These are phyloP conservation scores for Blastobotrys buckinghamii DNA, from an alignment of 1,139 yeast genomes.

Conservation along the genomic window DNA sequence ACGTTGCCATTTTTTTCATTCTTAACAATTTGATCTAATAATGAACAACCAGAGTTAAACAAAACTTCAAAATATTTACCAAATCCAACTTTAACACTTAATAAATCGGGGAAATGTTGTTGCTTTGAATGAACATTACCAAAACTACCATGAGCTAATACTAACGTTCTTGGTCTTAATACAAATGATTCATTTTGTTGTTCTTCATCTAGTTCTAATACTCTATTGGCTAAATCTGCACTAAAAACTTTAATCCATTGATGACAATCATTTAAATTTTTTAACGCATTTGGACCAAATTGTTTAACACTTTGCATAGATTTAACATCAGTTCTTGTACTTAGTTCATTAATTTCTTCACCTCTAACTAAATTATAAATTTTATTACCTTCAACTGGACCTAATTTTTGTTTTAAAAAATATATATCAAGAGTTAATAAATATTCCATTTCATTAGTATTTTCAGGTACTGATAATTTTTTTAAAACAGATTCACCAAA, in stretches of 20 bases:
- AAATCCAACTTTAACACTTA: constrained; percentile 11
- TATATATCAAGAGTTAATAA: constrained; percentile 28
- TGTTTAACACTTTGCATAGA: constrained; percentile 89
- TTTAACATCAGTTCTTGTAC: constrained; percentile 57
- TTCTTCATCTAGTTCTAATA: constrained; percentile 67
- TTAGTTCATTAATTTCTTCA: constrained; percentile 45
- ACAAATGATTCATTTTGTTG: constrained; percentile 16
- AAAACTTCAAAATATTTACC: constrained; percentile 24
- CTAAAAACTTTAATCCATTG: constrained; percentile 82
- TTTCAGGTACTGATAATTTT: constrained; percentile 30
- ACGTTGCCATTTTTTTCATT: neutral
- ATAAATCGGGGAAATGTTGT: constrained; percentile 14
- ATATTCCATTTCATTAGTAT: constrained; percentile 20
- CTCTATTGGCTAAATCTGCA: constrained; percentile 68
- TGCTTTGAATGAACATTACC: constrained; percentile 18
- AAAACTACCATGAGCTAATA: constrained; percentile 23
- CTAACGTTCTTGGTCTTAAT: constrained; percentile 34
- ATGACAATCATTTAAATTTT: constrained; percentile 49
- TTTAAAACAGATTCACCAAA: constrained; percentile 57
- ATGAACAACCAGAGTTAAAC: constrained; percentile 23
- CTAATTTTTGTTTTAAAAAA: constrained; percentile 33
- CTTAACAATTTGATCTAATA: constrained; percentile 18
- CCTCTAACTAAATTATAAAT: constrained; percentile 66
- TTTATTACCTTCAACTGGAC: constrained; percentile 37
- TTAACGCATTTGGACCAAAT: constrained; percentile 50